Evolutionary conservation across 768 basidiomycete genomes (phyloP), one percentile per base, ranked within the genome.

Genomic region (Boletus sensibilis): DNA sequence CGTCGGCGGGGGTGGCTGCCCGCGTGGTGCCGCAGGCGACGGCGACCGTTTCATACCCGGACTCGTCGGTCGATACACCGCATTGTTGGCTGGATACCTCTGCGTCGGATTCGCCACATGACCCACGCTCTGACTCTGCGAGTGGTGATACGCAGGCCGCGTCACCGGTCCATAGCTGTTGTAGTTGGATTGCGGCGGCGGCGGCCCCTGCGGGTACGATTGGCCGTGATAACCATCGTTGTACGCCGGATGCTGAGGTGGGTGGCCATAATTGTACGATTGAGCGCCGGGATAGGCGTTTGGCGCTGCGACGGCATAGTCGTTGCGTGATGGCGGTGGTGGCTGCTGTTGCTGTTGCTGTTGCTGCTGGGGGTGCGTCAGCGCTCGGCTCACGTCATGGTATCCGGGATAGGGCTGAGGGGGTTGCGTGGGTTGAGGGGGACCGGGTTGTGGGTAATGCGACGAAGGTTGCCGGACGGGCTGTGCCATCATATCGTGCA

Each of bases 401-500:
- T 69, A 72, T 4, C 48, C 48, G 0, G 52, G 23, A 16, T 68
- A 68, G 37, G 67, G 13, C 16, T 64, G 69, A 1, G 64, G 52
- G 1, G 61, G 58, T n/a, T 59, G 66, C 0, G 55, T 23, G 5
- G 54, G 27, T 14, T 47, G 59, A 53, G 59, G 31, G 6, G 56
- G 50, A 5, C 39, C 51, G 0, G 56, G 42, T 10, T 55, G 62
- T 12, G 50, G 18, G 42, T 61, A 70, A 21, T 67, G 64, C 31
- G 16, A 7, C 4, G 44, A 5, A 5, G 55, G 31, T 13, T 55
- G 62, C 2, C 57, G 62, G 1, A 34, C 35, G 0, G 64, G 55
- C 71, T 76, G 58, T 81, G 82, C 61, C 84, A 94, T 85, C 39
- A 82, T 79, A 71, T 96, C 94, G 57, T 88, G 84, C 35, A 87